Conservation (phyloP, 2,329 filamentous ascomycete genomes). For the Aspergillus novofumigatus region DNA sequence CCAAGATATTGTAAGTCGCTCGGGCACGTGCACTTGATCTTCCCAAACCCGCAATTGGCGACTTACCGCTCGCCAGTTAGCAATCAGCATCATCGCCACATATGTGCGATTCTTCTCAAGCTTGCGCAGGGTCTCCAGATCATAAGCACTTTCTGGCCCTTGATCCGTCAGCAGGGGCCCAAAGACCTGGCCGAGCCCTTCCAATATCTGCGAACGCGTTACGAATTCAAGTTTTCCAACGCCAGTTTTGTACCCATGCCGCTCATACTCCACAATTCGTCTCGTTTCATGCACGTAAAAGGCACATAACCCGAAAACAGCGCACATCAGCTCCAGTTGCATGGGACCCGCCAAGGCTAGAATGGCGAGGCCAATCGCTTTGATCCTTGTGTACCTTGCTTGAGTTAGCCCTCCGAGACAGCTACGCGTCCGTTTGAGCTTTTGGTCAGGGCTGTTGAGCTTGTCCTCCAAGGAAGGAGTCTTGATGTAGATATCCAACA, state of each 20-base stretch:
- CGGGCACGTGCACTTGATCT: conserved; percentile 4
- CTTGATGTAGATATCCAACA: conserved; percentile 28
- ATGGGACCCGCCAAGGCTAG: conserved; percentile 34
- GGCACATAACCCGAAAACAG: conserved; percentile 36
- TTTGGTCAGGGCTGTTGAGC: background rate
- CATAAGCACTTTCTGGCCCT: background rate
- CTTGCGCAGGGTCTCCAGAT: conserved; percentile 9
- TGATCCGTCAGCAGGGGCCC: conserved; percentile 29
- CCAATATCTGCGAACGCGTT: conserved; percentile 21
- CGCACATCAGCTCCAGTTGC: conserved; percentile 39
- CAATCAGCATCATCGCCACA: conserved; percentile 32
- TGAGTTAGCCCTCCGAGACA: conserved; percentile 19
- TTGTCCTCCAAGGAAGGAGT: conserved; percentile 11
- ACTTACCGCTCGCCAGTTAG: conserved; percentile 33
- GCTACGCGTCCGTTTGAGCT: conserved; percentile 11
- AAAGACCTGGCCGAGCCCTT: conserved; percentile 29
- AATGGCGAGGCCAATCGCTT: conserved; percentile 36
- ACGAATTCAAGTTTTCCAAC: conserved; percentile 17
- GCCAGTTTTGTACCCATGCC: conserved; percentile 11
- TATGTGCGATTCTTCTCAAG: conserved; percentile 25
- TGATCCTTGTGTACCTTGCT: conserved; percentile 20
- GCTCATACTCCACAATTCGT: conserved; percentile 15
- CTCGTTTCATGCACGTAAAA: conserved; percentile 27
- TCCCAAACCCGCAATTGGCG: conserved; percentile 30
- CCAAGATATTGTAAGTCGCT: background rate